Evolutionary conservation across 176 grass and related monocot genomes (phyloP), one percentile per base, ranked within the genome.

Genomic region (Puya raimondii): DNA sequence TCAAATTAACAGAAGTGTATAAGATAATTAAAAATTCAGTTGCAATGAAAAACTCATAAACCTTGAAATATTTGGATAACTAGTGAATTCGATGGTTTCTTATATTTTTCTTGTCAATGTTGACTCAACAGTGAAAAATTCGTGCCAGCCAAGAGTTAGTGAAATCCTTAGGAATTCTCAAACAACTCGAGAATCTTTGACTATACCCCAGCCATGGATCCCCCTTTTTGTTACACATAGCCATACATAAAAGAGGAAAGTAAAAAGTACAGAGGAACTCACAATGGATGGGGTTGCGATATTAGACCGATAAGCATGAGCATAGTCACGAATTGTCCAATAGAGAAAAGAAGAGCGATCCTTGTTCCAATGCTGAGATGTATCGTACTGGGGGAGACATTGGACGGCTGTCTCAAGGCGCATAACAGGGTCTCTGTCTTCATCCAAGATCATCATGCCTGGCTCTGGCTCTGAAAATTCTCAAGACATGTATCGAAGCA

Each of bases 261-360:
- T 21, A 7, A 77, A 59, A 61, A 61, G 49, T 13, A 26, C 20
- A 3, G 53, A 49, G 63, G 22, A 21, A 79, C 86, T 81, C 80
- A 97, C 89, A 76, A 63, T 48, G 14, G 72, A 88, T 14, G 94
- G 94, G 1, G 86, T 93, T 2, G 89, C 88, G 79, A 76, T 80
- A 47, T 84, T 70, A 2, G 84, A 88, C n/a, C 80, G 78, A 74
- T 99, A 99, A 1, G 87, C 94, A 63, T 93, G 78, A 0, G 94
- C 89, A 74, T 88, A 99, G 72, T 99, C 94, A 1, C 94, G 89
- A 53, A 99, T 99, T 64, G 77, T 93, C 94, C 94, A 99, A 64
- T 99, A 93, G 15, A 90, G 82, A 59, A 93, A 93, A 77, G 89
- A 84, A 10, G 66, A 50, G 22, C 54, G 78, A 48, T 87, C 81